Conservation (phyloP, 306 rosid species). For the Castanopsis chinensis region DNA sequence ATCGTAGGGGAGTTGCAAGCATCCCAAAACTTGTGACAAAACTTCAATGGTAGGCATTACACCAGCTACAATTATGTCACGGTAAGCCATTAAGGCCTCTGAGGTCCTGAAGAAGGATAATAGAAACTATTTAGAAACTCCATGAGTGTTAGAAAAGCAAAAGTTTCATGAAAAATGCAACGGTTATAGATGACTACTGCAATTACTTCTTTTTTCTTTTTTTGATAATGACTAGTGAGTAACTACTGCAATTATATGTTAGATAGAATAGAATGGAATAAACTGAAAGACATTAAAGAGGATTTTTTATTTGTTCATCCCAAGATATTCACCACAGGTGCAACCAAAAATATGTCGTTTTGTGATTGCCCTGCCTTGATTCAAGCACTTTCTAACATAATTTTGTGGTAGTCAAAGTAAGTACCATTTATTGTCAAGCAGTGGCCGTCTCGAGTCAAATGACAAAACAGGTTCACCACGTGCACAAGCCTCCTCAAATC, state of each 20-base stretch:
- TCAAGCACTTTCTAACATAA: conserved; percentile 16
- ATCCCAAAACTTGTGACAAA: conserved; percentile 83
- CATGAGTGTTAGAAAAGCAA: neutral
- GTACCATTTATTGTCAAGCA: conserved; percentile 74
- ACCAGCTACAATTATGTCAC: conserved; percentile 70
- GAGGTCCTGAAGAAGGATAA: conserved; percentile 63
- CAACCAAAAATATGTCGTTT: neutral
- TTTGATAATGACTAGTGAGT: no score
- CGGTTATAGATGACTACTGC: neutral
- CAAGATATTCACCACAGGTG: neutral
- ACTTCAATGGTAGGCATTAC: conserved; percentile 63
- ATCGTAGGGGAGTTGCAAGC: conserved; percentile 77
- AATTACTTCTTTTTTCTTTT: neutral
- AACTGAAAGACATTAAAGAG: neutral
- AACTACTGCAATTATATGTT: neutral
- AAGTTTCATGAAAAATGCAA: conserved; percentile 5
- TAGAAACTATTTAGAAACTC: neutral
- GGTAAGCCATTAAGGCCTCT: conserved; percentile 77
- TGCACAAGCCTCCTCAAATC: conserved; percentile 64
- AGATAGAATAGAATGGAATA: neutral
- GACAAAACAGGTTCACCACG: conserved; percentile 70
- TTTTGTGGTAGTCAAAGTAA: conserved; percentile 15
- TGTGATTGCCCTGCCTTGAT: neutral
- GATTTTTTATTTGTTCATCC: neutral
- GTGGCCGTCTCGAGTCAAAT: conserved; percentile 49